Evolutionary conservation across 768 basidiomycete species (phyloP).

Genomic region (Rossbeevera mucosa): DNA sequence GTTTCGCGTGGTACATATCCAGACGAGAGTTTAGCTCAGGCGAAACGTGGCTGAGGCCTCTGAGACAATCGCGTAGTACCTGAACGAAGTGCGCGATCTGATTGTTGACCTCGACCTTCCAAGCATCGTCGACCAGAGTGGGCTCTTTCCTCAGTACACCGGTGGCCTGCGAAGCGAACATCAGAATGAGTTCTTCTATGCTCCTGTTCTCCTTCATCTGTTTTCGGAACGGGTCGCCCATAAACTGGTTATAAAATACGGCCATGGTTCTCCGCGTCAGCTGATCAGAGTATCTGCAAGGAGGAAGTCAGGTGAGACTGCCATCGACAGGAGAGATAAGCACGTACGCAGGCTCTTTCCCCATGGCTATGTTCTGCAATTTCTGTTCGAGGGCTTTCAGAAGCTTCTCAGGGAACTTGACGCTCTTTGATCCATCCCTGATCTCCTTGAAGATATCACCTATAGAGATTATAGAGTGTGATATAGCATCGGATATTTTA

Average conservation of each 20-base stretch:
- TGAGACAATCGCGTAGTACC: conserved; percentile 77
- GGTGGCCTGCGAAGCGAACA: conserved; percentile 91
- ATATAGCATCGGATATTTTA: conserved; percentile 60
- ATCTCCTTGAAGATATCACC: conserved; percentile 80
- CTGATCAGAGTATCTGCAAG: conserved; percentile 78
- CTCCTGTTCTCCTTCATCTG: conserved; percentile 96
- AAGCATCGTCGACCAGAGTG: conserved; percentile 74
- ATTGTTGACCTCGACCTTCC: conserved; percentile 90
- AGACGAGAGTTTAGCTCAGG: conserved; percentile 78
- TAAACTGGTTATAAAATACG: conserved; percentile 88
- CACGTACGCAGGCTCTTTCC: conserved; percentile 81
- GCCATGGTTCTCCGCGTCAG: conserved; percentile 86
- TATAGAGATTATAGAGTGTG: conserved; percentile 52
- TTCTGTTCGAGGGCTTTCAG: conserved; percentile 87
- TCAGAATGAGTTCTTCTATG: conserved; percentile 94
- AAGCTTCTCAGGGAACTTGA: conserved; percentile 92
- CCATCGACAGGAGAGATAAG: background rate
- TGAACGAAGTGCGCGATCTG: conserved; percentile 88
- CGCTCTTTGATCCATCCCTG: conserved; percentile 73
- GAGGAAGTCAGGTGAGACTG: conserved; percentile 4
- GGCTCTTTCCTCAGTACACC: conserved; percentile 87
- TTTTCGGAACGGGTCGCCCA: conserved; percentile 76
- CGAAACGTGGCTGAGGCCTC: conserved; percentile 68
- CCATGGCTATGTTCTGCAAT: conserved; percentile 90
- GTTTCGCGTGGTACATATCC: conserved; percentile 79